phyloP scores from a whole-genome alignment of 2,329 filamentous ascomycete genomes.

The Decorospora gaudefroyi region DNA sequence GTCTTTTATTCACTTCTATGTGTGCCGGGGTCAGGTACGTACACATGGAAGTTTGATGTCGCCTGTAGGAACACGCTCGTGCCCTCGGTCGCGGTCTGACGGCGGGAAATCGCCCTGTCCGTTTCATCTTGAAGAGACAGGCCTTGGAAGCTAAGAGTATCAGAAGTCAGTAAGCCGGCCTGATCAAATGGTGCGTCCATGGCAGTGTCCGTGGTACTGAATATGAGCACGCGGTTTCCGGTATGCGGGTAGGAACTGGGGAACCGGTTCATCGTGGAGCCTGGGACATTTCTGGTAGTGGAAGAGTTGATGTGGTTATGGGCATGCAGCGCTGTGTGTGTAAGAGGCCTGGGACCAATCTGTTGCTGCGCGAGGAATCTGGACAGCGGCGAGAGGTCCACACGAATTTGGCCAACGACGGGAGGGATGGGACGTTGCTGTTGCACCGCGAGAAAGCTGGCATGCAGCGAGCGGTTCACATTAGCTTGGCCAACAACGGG shows the following conservation, averaged over 20 bases:
- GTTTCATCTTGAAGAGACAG: constrained; percentile 17
- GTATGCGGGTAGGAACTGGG: neutral
- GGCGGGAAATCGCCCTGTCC: neutral
- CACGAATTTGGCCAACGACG: too few species aligned
- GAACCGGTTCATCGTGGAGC: too few species aligned
- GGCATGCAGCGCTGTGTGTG: too few species aligned
- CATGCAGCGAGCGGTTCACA: too few species aligned
- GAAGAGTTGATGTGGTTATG: too few species aligned
- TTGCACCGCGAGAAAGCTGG: too few species aligned
- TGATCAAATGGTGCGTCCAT: constrained; percentile 1
- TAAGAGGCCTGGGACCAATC: too few species aligned
- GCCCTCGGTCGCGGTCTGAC: constrained; percentile 6
- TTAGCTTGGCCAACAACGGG: too few species aligned
- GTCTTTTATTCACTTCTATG: neutral
- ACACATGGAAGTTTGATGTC: constrained; percentile 12
- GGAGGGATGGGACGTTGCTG: too few species aligned
- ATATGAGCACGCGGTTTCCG: constrained; percentile 3
- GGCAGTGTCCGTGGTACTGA: constrained; percentile 3
- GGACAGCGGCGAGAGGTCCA: too few species aligned
- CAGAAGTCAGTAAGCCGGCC: constrained; percentile 10
- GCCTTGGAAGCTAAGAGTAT: constrained; percentile 18
- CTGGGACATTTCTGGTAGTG: too few species aligned
- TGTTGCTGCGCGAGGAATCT: too few species aligned
- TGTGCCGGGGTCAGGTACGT: neutral
- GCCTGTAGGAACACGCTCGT: constrained; percentile 12